Evolutionary conservation across 345 rosid species (phyloP), one percentile per base, ranked within the genome.

Genomic region (Passiflora organensis): DNA sequence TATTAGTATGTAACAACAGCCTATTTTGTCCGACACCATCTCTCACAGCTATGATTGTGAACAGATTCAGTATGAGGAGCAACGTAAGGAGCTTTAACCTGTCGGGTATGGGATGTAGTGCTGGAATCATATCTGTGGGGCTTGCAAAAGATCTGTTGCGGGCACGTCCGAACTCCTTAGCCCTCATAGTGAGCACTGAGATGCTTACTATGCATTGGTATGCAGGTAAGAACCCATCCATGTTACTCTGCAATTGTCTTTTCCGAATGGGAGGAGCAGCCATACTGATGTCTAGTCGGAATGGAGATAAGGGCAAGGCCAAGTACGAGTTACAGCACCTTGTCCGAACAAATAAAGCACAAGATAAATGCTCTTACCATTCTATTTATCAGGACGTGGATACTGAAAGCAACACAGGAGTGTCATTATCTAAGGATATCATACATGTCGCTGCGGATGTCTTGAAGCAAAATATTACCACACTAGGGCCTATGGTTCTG

Each of bases 91-190:
- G 57, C 18, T 52, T 51, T 24, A 51, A 60, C 57, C 57, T 60
- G 9, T 60, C 57, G 1, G 51, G 51, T 11, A 60, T 60, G 51
- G 65, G 64, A 4, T 60, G 58, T 56, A 60, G 58, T 13, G 58
- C 58, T 6, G 65, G 65, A 13, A 51, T 60, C 32, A 25, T 23
- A 18, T 51, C 57, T 12, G 24, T 51, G 10, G 37, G 34, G 2
- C 51, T 60, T 4, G 58, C 49, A 9, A 17, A 15, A 51, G 50
- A 50, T 16, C 43, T 60, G n/a, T 25, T 60, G 13, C 25, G 18
- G 42, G 49, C 42, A 39, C 57, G 51, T 6, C 39, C 19, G 5
- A 43, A 61, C 58, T 52, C 58, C 15, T 8, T 61, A 43, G 65
- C 58, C 8, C 57, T 52, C 16, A 43, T 52, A 5, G 32, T 44